Evolutionary conservation across 495 filamentous ascomycete genomes (phyloP), one percentile per base, ranked within the genome.

Genomic region (Penicillium tannophilum): DNA sequence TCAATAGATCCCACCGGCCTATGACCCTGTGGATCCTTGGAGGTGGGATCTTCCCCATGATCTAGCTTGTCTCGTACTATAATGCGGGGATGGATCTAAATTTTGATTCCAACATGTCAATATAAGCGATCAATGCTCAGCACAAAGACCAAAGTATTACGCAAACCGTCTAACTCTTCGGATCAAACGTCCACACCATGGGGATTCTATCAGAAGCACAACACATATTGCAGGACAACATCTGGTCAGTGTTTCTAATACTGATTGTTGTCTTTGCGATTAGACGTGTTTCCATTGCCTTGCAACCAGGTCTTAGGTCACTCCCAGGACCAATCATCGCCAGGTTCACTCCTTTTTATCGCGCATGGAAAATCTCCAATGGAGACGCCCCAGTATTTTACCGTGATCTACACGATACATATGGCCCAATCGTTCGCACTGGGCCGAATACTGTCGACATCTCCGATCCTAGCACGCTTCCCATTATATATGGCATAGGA

Each of bases 401-500:
- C 36, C 41, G 12, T n/a, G 54, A 42, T 4, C 31, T 63, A 12
- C 61, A 63, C 28, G 6, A 56, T 14, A 30, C 47, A 42, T 59
- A 59, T 47, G 59, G 59, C 3, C 47, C 24, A 2, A 52, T 61
- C 10, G 59, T 61, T 26, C 46, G 59, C 4, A 56, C 41, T 2
- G 51, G 59, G 6, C 59, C 53, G 10, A 56, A 53, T n/a, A 47
- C 47, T 19, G 41, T 61, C 8, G 41, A 46, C 20, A 46, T 61
- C 20, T 52, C 53, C 1, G 82, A 89, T 64, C 86, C 88, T 0
- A 77, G 78, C 52, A 83, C 86, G 9, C 70, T 91, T 30, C 87
- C 86, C 63, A 76, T 76, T 12, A 91, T 92, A 26, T 92, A 91
- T 63, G 86, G 88, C 2, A 76, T 89, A 41, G 88, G 88, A 60